Evolutionary conservation across 257 asterid genomes (phyloP), one percentile per base, ranked within the genome.

Genomic region (Haberlea rhodopensis): DNA sequence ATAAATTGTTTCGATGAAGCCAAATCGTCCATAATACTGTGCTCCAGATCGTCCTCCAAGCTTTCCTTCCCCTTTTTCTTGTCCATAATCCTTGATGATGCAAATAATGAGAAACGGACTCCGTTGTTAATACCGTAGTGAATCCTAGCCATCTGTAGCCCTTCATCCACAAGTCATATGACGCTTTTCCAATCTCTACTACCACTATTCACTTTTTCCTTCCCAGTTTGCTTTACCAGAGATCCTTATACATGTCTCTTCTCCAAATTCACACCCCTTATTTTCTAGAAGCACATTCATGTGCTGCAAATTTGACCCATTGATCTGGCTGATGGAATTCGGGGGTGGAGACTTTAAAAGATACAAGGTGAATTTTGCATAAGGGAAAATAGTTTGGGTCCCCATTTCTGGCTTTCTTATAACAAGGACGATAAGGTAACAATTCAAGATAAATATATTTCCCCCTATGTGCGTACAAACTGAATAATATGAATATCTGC

Each of bases 341-440:
- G 2, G 7, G 54, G 54, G 19, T 13, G 20, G 54, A 48, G n/a
- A 15, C 4, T 48, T 48, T 48, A 22, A 48, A 48, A 22, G 43
- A 8, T 7, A 32, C 8, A 32, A 32, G 3, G 43, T 7, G 43
- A 9, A 9, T 32, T 32, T 2, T 7, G 43, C 20, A 60, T 13
- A 13, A 8, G n/a, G 31, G 45, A 49, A 58, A 49, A 65, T 53
- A 37, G 53, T 61, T 67, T 29, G 24, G 27, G 31, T 63, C 40
- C 57, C 57, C 59, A 54, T 21, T 54, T 68, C 60, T 45, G 37
- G 63, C 16, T 37, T 53, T 62, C 54, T 62, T 32, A 53, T 48
- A 57, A 49, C 67, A 52, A 69, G 60, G 53, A 54, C 58, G 29
- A 43, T 58, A 34, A 57, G 22, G 52, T 62, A 51, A 32, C 21